Evolutionary conservation across 805 yeast genomes (phyloP).

Genomic region (Metschnikowia hibisci): DNA sequence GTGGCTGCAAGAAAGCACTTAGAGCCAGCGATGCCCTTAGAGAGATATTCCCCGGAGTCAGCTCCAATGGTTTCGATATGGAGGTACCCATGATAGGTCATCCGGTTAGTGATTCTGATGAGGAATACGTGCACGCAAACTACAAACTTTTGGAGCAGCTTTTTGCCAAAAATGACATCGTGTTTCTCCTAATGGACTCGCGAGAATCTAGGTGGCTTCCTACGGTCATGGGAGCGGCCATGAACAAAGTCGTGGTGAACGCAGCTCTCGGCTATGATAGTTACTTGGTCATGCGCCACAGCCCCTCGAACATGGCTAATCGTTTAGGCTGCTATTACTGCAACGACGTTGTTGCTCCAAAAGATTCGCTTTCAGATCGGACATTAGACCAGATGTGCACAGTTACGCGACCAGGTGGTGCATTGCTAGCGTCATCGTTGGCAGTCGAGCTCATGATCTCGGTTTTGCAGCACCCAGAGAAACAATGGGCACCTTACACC

Average conservation of each 20-base stretch:
- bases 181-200: constrained; percentile 86
- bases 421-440: constrained; percentile 77
- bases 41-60: constrained; percentile 74
- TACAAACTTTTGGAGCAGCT: constrained; percentile 51
- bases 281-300: constrained; percentile 88
- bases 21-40: constrained; percentile 72
- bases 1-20: constrained; percentile 69
- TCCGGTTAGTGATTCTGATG: constrained; percentile 51
- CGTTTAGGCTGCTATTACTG: constrained; percentile 92
- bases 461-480: constrained; percentile 60
- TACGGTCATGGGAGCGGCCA: constrained; percentile 67
- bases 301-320: constrained; percentile 21
- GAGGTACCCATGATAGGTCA: constrained; percentile 98
- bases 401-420: constrained; percentile 95
- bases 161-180: constrained; percentile 65
- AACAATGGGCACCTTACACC: constrained; percentile 41
- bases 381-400: constrained; percentile 98
- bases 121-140: constrained; percentile 42
- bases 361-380: constrained; percentile 79
- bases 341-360: constrained; percentile 92
- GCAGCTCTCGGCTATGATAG: constrained; percentile 96
- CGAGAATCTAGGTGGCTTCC: constrained; percentile 99
- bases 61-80: constrained; percentile 55
- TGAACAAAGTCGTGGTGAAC: constrained; percentile 73
- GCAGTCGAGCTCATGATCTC: constrained; percentile 84